Conservation (phyloP, 345 rosid species). For the Luvunga scandens region DNA sequence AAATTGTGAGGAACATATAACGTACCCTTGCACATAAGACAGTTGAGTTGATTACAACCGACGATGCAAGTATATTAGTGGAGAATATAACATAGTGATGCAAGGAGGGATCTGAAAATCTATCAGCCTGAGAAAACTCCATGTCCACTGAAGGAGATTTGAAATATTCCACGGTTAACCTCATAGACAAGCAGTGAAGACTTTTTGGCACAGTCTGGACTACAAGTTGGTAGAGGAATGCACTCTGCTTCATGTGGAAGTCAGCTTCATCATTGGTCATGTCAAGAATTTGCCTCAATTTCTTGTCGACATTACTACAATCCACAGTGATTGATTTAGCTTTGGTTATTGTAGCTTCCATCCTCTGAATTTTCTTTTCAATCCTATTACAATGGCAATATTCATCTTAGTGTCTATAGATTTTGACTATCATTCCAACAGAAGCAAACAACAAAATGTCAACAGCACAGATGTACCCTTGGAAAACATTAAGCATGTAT, state of each 20-base stretch:
- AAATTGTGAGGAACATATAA: slow-evolving; percentile 9
- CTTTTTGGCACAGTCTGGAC: slow-evolving; percentile 95
- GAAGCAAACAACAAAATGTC: slow-evolving; percentile 2
- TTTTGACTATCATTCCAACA: slow-evolving; percentile 3
- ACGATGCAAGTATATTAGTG: slow-evolving; percentile 75
- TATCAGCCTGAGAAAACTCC: slow-evolving; percentile 44
- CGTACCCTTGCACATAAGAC: slow-evolving; percentile 67
- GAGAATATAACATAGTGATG: slow-evolving; percentile 79
- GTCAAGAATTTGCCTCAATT: slow-evolving; percentile 87
- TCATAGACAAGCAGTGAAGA: slow-evolving; percentile 90
- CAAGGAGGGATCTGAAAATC: slow-evolving; percentile 60
- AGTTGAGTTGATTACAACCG: slow-evolving; percentile 89
- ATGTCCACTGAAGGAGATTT: slow-evolving; percentile 43
- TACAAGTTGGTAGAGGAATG: slow-evolving; percentile 77
- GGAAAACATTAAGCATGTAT: neutral
- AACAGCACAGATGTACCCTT: neutral
- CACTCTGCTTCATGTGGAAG: slow-evolving; percentile 81
- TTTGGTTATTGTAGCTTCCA: slow-evolving; percentile 66
- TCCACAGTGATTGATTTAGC: slow-evolving; percentile 71
- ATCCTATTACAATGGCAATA: slow-evolving; percentile 48
- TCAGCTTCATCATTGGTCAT: slow-evolving; percentile 88
- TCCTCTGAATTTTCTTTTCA: slow-evolving; percentile 55
- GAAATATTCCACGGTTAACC: slow-evolving; percentile 84
- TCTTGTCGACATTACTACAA: slow-evolving; percentile 89
- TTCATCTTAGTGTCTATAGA: neutral